Conservation (phyloP, 441 rosid species). For the Eutrema salsugineum region DNA sequence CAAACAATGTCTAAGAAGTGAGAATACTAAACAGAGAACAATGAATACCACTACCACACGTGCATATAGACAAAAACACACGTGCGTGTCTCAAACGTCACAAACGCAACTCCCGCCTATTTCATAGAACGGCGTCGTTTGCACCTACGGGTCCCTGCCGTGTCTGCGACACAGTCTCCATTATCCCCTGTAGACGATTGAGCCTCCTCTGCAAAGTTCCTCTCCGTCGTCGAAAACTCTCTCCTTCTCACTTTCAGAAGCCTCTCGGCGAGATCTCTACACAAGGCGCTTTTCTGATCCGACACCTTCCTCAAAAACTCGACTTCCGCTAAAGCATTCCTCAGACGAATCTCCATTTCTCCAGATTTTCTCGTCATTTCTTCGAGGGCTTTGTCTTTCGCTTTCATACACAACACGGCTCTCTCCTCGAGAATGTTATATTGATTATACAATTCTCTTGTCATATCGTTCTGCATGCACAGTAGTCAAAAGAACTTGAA, state of each 20-base stretch:
- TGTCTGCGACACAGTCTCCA: not conserved
- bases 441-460: not conserved
- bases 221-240: accelerated
- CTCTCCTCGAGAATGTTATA: not conserved
- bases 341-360: not conserved
- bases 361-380: not conserved
- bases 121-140: slow-evolving; percentile 18
- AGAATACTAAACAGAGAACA: not conserved
- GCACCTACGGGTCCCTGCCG: not conserved
- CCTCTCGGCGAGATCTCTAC: not conserved
- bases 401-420: not conserved
- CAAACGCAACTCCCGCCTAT: not conserved
- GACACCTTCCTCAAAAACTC: not conserved
- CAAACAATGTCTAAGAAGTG: not conserved
- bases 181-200: slow-evolving; percentile 24
- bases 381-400: not conserved
- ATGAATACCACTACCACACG: not conserved
- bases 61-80: not conserved
- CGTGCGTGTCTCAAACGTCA: not conserved
- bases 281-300: not conserved
- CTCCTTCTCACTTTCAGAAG: not conserved
- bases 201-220: not conserved
- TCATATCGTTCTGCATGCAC: not conserved
- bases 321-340: not conserved
- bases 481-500: too few relatives aligned